Percentiles rank a stretch among this genome's conserved stretches.
These are phyloP conservation scores for Lentithecium fluviatile DNA, from an alignment of 495 filamentous ascomycete species.

Conservation along the genomic window DNA sequence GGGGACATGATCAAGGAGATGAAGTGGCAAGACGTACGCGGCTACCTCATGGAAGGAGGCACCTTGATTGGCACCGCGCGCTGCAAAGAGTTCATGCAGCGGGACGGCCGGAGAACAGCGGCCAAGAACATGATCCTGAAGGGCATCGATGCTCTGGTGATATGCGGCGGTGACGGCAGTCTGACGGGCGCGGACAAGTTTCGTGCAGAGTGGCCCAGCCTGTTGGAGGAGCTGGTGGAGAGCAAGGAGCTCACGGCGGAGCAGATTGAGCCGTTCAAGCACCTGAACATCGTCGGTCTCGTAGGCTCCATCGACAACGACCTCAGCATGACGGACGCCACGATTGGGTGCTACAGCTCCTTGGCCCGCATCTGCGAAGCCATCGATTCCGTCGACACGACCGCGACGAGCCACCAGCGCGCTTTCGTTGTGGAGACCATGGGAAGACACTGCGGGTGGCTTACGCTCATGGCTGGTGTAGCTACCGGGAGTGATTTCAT, in stretches of 20 bases:
- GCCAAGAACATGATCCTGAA: constrained; percentile 91
- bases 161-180: constrained; percentile 96
- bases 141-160: constrained; percentile 93
- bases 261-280: constrained; percentile 68
- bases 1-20: constrained; percentile 83
- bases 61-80: constrained; percentile 96
- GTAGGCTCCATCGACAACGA: constrained; percentile 99
- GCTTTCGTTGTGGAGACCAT: constrained; percentile 99
- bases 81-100: constrained; percentile 84
- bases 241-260: constrained; percentile 65
- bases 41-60: constrained; percentile 90
- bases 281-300: constrained; percentile 92
- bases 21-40: constrained; percentile 92
- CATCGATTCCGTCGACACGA: constrained; percentile 95
- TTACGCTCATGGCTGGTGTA: constrained; percentile 94
- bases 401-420: constrained; percentile 91
- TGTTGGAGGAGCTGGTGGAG: constrained; percentile 78
- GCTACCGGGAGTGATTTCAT: constrained; percentile 95
- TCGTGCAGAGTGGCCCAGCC: constrained; percentile 81
- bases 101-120: constrained; percentile 73
- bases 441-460: constrained; percentile 98
- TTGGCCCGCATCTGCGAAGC: constrained; percentile 88
- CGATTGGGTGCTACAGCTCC: constrained; percentile 95
- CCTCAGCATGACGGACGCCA: constrained; percentile 93
- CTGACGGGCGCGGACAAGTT: constrained; percentile 96